Percentiles rank a stretch among this genome's conserved stretches.
These are phyloP conservation scores for Pseudogymnoascus verrucosus DNA, from an alignment of 2,329 filamentous ascomycete species.

Conservation along the genomic window DNA sequence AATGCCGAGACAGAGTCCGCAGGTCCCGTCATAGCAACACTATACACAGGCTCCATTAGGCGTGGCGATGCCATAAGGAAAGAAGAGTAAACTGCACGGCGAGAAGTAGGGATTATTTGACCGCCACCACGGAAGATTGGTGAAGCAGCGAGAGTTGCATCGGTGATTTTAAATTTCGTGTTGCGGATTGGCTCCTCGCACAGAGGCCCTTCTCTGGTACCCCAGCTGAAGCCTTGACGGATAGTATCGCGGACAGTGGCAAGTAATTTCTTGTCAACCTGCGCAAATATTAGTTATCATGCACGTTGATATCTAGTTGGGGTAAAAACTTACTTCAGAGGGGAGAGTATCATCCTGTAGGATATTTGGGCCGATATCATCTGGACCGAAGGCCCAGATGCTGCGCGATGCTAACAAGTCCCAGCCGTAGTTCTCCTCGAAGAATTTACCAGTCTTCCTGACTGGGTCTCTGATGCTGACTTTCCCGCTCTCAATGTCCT, in stretches of 20 bases:
- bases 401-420: constrained; percentile 88
- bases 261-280: constrained; percentile 87
- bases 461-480: constrained; percentile 91
- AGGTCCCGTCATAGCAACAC: constrained; percentile 85
- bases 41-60: constrained; percentile 94
- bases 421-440: constrained; percentile 95
- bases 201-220: constrained; percentile 84
- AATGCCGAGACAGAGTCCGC: constrained; percentile 81
- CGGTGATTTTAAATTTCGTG: constrained; percentile 93
- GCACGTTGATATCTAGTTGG: not conserved
- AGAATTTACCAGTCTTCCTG: constrained; percentile 90
- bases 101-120: constrained; percentile 92
- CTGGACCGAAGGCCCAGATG: constrained; percentile 97
- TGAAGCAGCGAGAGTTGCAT: constrained; percentile 76
- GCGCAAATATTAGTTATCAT: constrained; percentile 10
- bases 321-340: constrained; percentile 56
- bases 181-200: constrained; percentile 99
- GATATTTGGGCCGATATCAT: constrained; percentile 91
- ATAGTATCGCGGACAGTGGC: constrained; percentile 85
- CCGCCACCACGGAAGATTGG: constrained; percentile 93
- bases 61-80: constrained; percentile 96
- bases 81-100: constrained; percentile 86
- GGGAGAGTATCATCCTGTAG: constrained; percentile 94
- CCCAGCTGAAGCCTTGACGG: constrained; percentile 95
- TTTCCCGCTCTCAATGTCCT: constrained; percentile 84